These are phyloP conservation scores for Xerocomellus chrysenteron DNA, from an alignment of 768 basidiomycete species.

Conservation along the genomic window DNA sequence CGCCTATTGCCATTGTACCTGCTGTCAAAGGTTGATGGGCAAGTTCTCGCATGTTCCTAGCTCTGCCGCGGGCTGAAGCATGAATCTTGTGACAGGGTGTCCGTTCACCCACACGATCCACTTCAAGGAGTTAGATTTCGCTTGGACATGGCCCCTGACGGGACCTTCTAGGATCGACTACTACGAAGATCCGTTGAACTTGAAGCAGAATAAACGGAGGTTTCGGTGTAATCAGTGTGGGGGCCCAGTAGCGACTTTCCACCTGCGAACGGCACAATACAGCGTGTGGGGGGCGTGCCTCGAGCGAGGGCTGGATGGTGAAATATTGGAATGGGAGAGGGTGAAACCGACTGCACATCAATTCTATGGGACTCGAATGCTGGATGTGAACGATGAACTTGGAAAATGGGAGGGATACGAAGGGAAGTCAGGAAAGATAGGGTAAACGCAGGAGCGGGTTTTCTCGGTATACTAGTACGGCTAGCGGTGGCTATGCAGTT, in stretches of 20 bases:
- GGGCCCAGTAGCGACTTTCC: conserved; percentile 49
- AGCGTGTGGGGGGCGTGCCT: conserved; percentile 61
- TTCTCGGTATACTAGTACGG: conserved; percentile 8
- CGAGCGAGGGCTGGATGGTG: conserved; percentile 50
- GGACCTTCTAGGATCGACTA: conserved; percentile 42
- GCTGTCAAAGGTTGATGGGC: conserved; percentile 65
- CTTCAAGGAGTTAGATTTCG: conserved; percentile 48
- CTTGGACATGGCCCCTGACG: conserved; percentile 41
- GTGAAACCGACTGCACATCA: conserved; percentile 61
- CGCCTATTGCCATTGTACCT: conserved; percentile 69
- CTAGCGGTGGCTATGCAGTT: conserved; percentile 17
- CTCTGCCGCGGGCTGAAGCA: neutral
- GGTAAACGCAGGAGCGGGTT: conserved; percentile 5
- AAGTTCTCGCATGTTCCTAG: conserved; percentile 9
- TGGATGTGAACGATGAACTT: conserved; percentile 55
- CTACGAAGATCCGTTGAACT: conserved; percentile 46
- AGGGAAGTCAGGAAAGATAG: conserved; percentile 40
- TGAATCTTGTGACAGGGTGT: conserved; percentile 25
- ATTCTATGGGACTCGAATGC: conserved; percentile 62
- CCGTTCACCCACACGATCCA: conserved; percentile 66
- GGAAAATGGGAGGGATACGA: conserved; percentile 71
- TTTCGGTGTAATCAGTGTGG: conserved; percentile 66
- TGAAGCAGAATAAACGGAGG: conserved; percentile 59
- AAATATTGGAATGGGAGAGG: conserved; percentile 50
- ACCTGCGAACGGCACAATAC: conserved; percentile 46